Conservation (phyloP, 2,329 filamentous ascomycete species). For the Aspergillus sp. region DNA sequence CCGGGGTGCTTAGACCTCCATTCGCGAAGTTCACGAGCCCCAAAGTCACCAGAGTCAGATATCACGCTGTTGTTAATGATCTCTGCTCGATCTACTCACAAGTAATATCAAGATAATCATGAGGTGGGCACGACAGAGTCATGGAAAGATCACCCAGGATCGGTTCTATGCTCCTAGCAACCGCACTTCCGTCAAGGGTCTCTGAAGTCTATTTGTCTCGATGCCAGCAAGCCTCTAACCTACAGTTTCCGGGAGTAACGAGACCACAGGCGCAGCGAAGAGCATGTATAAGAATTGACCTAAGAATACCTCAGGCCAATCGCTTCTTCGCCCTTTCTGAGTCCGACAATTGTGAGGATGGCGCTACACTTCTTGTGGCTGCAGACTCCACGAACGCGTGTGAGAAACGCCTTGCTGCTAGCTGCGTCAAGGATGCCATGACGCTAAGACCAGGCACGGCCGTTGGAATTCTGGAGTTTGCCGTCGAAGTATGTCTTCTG, state of each 20-base stretch:
- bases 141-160: background rate
- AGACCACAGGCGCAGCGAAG: background rate
- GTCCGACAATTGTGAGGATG: background rate
- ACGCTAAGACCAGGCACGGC: background rate
- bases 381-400: background rate
- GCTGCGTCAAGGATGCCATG: too few relatives aligned
- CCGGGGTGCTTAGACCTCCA: conserved; percentile 15
- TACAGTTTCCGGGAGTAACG: background rate
- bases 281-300: background rate
- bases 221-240: too few relatives aligned
- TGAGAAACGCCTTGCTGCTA: background rate
- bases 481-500: too few relatives aligned
- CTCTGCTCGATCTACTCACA: background rate
- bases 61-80: background rate
- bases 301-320: background rate
- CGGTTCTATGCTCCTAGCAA: background rate
- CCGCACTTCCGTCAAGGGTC: background rate
- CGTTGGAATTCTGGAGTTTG: too few relatives aligned
- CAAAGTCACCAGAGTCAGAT: background rate
- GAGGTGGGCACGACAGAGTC: background rate
- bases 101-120: background rate
- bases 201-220: background rate
- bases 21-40: background rate
- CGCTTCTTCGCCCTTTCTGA: background rate
- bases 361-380: background rate